Evolutionary conservation across 352 stramenopile species (phyloP).

Genomic region (Phytophthora pluvialis): DNA sequence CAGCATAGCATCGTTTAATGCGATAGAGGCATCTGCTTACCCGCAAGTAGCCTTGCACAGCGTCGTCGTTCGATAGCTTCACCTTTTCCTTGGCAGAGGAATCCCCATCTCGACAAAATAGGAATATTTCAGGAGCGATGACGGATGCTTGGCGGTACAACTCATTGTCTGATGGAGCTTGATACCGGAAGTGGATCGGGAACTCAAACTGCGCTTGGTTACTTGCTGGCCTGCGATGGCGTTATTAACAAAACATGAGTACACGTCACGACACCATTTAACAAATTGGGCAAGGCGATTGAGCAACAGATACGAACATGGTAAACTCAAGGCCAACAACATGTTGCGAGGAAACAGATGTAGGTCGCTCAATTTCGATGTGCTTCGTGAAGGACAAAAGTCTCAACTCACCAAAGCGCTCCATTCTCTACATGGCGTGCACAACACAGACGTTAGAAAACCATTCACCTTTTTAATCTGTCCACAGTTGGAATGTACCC

Average conservation of each 20-base stretch:
- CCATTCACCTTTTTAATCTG: not conserved
- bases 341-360: constrained; percentile 59
- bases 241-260: not conserved
- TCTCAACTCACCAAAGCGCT: constrained; percentile 54
- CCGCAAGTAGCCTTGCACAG: constrained; percentile 22
- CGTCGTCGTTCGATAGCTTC: constrained; percentile 7
- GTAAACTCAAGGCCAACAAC: constrained; percentile 52
- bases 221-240: constrained; percentile 19
- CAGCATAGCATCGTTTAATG: not conserved
- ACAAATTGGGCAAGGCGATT: not conserved
- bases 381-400: constrained; percentile 58
- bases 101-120: constrained; percentile 35
- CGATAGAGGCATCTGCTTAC: constrained; percentile 12
- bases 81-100: not conserved
- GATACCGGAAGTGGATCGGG: constrained; percentile 70
- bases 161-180: constrained; percentile 50
- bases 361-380: constrained; percentile 71
- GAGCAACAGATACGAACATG: constrained; percentile 35
- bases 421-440: constrained; percentile 46
- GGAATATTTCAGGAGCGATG: constrained; percentile 53
- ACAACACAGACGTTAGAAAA: constrained; percentile 1
- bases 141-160: constrained; percentile 47
- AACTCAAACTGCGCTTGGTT: constrained; percentile 42
- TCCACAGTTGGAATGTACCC: constrained; percentile 27
- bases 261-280: not conserved